phyloP scores from a whole-genome alignment of 352 stramenopile genomes.

The Pythium coloratum region DNA sequence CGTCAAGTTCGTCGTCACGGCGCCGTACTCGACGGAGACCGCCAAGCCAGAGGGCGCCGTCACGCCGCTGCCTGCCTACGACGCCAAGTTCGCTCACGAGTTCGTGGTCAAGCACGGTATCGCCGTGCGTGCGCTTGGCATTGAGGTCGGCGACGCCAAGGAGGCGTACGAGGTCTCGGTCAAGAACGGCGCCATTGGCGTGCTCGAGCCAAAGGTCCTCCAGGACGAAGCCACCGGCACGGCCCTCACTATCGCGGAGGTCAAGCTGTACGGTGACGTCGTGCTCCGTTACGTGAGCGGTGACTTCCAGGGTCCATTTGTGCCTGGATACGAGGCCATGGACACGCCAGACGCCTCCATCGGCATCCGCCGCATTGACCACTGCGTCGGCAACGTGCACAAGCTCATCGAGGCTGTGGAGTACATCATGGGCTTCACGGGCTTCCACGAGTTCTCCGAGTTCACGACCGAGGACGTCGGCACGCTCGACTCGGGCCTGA shows the following conservation, averaged over 20 bases:
- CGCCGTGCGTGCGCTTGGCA: constrained; percentile 74
- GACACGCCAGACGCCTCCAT: constrained; percentile 55
- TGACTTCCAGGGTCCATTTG: constrained; percentile 69
- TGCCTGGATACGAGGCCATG: constrained; percentile 75
- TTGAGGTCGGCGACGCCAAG: constrained; percentile 76
- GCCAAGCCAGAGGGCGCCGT: constrained; percentile 51
- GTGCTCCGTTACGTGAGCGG: constrained; percentile 87
- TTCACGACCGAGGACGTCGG: constrained; percentile 95
- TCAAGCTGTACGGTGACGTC: constrained; percentile 88
- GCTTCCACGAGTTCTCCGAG: constrained; percentile 94
- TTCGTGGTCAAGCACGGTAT: constrained; percentile 86
- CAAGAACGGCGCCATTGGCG: constrained; percentile 62
- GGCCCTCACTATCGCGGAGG: constrained; percentile 64
- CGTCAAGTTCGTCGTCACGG: constrained; percentile 87
- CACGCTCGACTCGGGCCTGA: constrained; percentile 93
- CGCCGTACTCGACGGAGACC: constrained; percentile 78
- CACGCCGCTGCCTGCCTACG: constrained; percentile 63
- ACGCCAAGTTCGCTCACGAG: constrained; percentile 62
- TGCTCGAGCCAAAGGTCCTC: constrained; percentile 56
- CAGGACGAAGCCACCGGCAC: constrained; percentile 64
- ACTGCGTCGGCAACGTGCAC: constrained; percentile 90
- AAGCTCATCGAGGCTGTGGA: constrained; percentile 85
- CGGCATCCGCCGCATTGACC: constrained; percentile 86
- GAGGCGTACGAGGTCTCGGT: constrained; percentile 79
- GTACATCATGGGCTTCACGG: constrained; percentile 79